These are phyloP conservation scores for Pyrus pyrifolia DNA, from an alignment of 306 rosid genomes.

Conservation along the genomic window DNA sequence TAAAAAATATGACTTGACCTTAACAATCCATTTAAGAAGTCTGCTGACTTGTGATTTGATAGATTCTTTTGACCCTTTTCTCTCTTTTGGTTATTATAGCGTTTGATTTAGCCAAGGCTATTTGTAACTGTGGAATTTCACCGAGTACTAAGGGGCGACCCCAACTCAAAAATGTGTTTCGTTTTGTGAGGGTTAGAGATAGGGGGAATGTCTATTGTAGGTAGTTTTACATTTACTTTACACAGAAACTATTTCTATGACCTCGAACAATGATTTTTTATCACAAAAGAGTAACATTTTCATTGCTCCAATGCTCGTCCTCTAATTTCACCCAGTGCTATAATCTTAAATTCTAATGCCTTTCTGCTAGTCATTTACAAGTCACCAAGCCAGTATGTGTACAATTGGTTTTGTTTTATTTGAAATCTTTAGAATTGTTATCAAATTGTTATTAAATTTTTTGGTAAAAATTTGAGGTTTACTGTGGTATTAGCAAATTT, in stretches of 20 bases:
- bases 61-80: background rate
- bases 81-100: too few species aligned
- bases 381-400: background rate
- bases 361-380: background rate
- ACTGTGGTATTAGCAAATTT: background rate
- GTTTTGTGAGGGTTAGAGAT: too few species aligned
- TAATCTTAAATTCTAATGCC: background rate
- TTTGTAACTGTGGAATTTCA: background rate
- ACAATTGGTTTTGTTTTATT: background rate
- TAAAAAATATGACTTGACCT: background rate
- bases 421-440: background rate
- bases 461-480: background rate
- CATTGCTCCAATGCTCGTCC: rapidly evolving
- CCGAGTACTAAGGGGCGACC: background rate
- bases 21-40: background rate
- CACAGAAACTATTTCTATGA: too few species aligned
- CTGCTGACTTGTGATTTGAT: background rate
- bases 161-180: too few species aligned
- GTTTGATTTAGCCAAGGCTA: too few species aligned
- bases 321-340: too few species aligned
- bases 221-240: too few species aligned
- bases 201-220: too few species aligned
- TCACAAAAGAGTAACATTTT: too few species aligned
- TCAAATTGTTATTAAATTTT: background rate
- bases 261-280: too few species aligned